Percentiles rank a stretch among this genome's conserved stretches.
phyloP scores from a whole-genome alignment of 2,329 filamentous ascomycete genomes.

The Cladorrhinum sp. region DNA sequence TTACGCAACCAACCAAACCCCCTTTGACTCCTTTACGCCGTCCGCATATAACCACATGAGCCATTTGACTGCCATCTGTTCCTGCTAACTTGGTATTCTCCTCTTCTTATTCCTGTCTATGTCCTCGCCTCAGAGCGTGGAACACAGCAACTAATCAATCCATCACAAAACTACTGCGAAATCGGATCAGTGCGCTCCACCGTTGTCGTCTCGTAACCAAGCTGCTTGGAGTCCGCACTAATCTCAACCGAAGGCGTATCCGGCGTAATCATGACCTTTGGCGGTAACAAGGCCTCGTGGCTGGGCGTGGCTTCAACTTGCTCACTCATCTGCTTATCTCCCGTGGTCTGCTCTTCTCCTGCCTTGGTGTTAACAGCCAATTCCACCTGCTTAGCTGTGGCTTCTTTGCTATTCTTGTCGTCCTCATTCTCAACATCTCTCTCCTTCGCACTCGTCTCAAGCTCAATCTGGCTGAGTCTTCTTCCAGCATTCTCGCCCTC shows the following conservation, averaged over 20 bases:
- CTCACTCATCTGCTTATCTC: conserved; percentile 15
- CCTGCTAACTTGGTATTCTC: neutral
- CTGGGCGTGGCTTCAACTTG: conserved; percentile 15
- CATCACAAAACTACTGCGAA: conserved; percentile 31
- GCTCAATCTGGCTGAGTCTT: conserved; percentile 30
- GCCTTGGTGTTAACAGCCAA: conserved; percentile 32
- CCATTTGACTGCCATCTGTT: neutral
- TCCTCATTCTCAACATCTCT: neutral
- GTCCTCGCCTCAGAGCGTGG: neutral
- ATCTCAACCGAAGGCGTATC: conserved; percentile 44
- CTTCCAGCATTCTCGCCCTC: conserved; percentile 45
- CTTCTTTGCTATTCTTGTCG: neutral
- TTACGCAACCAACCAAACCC: neutral
- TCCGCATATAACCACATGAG: neutral
- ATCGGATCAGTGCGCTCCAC: conserved; percentile 36
- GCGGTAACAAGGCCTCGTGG: conserved; percentile 32
- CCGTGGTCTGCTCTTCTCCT: conserved; percentile 30
- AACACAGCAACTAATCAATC: conserved; percentile 5
- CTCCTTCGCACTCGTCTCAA: conserved; percentile 22
- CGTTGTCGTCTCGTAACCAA: conserved; percentile 39
- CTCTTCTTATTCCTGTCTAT: neutral
- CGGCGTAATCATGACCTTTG: conserved; percentile 48
- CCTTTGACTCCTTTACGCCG: neutral
- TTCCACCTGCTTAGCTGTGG: neutral
- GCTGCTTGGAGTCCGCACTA: conserved; percentile 42